These are phyloP conservation scores for Beauveria sp. DNA, from an alignment of 2,329 filamentous ascomycete species.

Conservation along the genomic window DNA sequence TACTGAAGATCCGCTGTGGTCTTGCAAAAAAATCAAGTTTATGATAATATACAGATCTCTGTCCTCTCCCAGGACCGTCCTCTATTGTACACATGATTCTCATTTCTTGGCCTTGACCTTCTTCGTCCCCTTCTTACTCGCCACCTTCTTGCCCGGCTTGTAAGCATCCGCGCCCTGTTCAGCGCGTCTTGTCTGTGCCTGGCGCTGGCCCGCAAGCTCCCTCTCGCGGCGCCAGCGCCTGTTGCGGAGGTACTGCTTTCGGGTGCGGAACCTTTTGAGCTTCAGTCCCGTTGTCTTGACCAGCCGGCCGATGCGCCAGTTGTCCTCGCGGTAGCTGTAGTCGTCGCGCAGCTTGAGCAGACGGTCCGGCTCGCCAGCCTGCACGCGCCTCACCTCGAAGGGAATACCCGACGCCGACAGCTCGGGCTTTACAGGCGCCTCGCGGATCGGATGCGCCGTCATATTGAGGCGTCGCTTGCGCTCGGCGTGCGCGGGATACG, in stretches of 20 bases:
- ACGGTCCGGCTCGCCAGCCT: slow-evolving; percentile 36
- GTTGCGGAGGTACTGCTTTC: slow-evolving; percentile 41
- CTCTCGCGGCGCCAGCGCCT: slow-evolving; percentile 35
- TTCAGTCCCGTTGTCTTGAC: slow-evolving; percentile 43
- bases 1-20: neutral
- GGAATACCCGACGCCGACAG: slow-evolving; percentile 45
- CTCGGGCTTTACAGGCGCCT: slow-evolving; percentile 27
- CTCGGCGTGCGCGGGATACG: slow-evolving; percentile 65
- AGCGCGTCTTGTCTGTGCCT: slow-evolving; percentile 28
- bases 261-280: slow-evolving; percentile 41
- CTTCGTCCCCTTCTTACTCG: slow-evolving; percentile 27
- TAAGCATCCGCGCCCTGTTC: slow-evolving; percentile 20
- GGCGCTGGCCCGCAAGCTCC: slow-evolving; percentile 33
- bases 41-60: slow-evolving; percentile 6
- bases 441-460: slow-evolving; percentile 44
- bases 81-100: neutral
- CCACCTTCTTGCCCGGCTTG: slow-evolving; percentile 23
- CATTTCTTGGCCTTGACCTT: slow-evolving; percentile 28
- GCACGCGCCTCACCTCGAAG: slow-evolving; percentile 35
- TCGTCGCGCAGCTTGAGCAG: slow-evolving; percentile 43
- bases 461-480: slow-evolving; percentile 71
- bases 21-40: neutral
- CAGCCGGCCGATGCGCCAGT: slow-evolving; percentile 50
- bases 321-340: slow-evolving; percentile 54
- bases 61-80: neutral